Evolutionary conservation across 768 basidiomycete genomes (phyloP).

Genomic region (Russula olivacea): DNA sequence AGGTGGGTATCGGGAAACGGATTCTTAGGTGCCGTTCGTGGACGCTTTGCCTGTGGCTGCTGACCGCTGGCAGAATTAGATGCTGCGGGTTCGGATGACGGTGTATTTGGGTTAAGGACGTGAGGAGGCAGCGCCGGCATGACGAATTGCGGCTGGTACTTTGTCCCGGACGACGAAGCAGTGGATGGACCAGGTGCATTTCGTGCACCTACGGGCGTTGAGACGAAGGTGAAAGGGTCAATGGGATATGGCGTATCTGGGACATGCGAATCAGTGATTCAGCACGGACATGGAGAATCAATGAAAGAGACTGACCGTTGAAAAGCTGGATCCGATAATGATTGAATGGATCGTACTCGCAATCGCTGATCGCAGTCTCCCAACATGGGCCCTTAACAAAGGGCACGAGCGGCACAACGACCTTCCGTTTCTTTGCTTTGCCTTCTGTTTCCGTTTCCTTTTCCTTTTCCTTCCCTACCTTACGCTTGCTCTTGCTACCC

Average conservation of each 20-base stretch:
- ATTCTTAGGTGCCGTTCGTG: conserved; percentile 40
- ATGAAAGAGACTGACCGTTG: conserved; percentile 55
- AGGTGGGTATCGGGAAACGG: conserved; percentile 66
- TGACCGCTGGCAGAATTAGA: conserved; percentile 11
- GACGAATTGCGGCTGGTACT: conserved; percentile 37
- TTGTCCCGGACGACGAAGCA: conserved; percentile 18
- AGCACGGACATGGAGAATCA: neutral
- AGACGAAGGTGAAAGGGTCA: conserved; percentile 73
- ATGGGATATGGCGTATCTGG: conserved; percentile 67
- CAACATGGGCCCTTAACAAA: conserved; percentile 79
- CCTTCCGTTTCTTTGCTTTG: conserved; percentile 70
- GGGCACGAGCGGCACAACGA: conserved; percentile 72
- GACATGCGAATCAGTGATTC: neutral
- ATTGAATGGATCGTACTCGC: conserved; percentile 64
- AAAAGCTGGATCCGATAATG: conserved; percentile 74
- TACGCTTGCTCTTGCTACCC: conserved; percentile 60
- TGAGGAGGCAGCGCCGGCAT: conserved; percentile 36
- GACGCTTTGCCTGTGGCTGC: conserved; percentile 28
- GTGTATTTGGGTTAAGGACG: conserved; percentile 17
- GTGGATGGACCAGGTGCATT: conserved; percentile 30
- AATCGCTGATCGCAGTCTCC: conserved; percentile 63
- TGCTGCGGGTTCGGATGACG: conserved; percentile 22
- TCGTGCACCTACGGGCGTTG: conserved; percentile 41
- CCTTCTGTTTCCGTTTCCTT: conserved; percentile 49
- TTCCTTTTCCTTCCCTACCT: conserved; percentile 40